Evolutionary conservation across 2,329 filamentous ascomycete species (phyloP).

Genomic region (Paracamarosporium sp.): DNA sequence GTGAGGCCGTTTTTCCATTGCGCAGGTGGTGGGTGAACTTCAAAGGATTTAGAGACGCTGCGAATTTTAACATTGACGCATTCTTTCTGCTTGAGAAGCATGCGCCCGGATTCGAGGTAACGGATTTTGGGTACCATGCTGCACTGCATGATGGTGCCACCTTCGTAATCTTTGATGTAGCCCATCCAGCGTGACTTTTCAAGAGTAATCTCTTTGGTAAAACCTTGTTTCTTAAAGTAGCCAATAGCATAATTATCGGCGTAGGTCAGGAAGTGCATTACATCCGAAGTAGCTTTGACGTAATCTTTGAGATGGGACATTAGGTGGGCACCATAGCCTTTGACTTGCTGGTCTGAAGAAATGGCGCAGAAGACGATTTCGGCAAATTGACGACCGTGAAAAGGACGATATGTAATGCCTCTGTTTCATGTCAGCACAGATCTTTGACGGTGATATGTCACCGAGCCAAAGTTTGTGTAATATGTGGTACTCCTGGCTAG

Average conservation of each 20-base stretch:
- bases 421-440: slow-evolving; percentile 52
- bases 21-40: slow-evolving; percentile 82
- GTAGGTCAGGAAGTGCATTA: slow-evolving; percentile 99
- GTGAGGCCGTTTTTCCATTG: slow-evolving; percentile 79
- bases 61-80: slow-evolving; percentile 93
- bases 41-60: slow-evolving; percentile 86
- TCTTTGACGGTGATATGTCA: slow-evolving; percentile 11
- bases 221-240: slow-evolving; percentile 99
- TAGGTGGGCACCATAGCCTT: slow-evolving; percentile 95
- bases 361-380: slow-evolving; percentile 99
- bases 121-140: slow-evolving; percentile 94
- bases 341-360: slow-evolving; percentile 96
- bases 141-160: slow-evolving; percentile 99
- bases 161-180: slow-evolving; percentile 99
- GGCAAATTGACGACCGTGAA: slow-evolving; percentile 89
- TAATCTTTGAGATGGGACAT: slow-evolving; percentile 99
- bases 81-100: slow-evolving; percentile 98
- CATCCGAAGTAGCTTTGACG: slow-evolving; percentile 92
- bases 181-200: slow-evolving; percentile 96
- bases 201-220: slow-evolving; percentile 97
- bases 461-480: slow-evolving; percentile 3
- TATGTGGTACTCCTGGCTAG: not conserved
- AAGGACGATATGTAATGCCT: slow-evolving; percentile 95
- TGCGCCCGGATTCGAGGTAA: slow-evolving; percentile 89
- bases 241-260: slow-evolving; percentile 99